Percentiles rank a stretch among this genome's conserved stretches.
phyloP scores from a whole-genome alignment of 2,329 filamentous ascomycete genomes.

The Colletotrichum filicis region DNA sequence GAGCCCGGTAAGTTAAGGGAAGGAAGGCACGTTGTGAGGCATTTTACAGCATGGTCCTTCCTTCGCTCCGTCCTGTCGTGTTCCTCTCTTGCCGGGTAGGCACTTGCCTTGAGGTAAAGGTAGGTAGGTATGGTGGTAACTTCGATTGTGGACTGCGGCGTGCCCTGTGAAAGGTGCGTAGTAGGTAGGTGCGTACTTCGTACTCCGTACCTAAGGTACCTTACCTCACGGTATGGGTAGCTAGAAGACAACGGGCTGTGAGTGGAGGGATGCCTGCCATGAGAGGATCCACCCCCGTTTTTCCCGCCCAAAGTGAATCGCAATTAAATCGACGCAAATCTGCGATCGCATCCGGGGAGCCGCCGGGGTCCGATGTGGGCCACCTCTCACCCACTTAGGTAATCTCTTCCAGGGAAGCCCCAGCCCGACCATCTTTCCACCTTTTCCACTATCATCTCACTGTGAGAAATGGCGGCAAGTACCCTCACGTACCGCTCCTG shows the following conservation, averaged over 20 bases:
- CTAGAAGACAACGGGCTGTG: not conserved
- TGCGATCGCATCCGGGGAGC: constrained; percentile 34
- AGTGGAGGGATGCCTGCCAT: constrained; percentile 15
- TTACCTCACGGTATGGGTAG: no score
- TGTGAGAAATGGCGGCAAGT: not conserved
- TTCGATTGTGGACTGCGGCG: not conserved
- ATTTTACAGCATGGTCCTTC: not conserved
- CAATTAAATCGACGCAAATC: constrained; percentile 35
- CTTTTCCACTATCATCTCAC: not conserved
- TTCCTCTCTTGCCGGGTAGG: not conserved
- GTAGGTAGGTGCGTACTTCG: no score
- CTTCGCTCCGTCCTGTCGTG: not conserved
- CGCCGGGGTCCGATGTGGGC: constrained; percentile 24
- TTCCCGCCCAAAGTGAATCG: constrained; percentile 30
- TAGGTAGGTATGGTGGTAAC: not conserved
- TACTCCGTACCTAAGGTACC: no score
- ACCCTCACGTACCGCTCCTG: not conserved
- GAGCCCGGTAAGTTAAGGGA: no score
- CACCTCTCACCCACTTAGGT: not conserved
- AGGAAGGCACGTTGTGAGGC: not conserved
- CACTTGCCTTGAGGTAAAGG: no score
- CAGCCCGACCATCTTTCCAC: not conserved
- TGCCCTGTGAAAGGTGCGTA: not conserved
- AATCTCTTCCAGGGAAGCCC: constrained; percentile 3
- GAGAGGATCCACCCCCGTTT: constrained; percentile 21